A percentile compares a stretch with the other conserved stretches of the same genome.
Evolutionary conservation across 768 basidiomycete species (phyloP).

Genomic region (Hydnomerulius pinastri): DNA sequence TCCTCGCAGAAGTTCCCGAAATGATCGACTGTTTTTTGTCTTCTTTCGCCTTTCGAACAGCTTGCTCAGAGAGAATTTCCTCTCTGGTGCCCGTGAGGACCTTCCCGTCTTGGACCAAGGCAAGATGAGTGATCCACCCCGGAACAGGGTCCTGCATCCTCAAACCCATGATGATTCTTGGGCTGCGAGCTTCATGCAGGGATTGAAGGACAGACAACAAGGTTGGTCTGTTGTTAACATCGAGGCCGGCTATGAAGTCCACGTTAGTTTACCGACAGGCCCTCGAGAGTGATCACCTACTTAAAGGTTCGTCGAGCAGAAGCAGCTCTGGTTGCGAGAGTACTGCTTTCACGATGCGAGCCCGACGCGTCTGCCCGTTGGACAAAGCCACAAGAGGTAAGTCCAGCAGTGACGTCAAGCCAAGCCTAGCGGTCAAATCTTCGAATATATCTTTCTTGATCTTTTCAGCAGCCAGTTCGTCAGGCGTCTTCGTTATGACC

Average conservation of each 20-base stretch:
- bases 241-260: constrained; percentile 69
- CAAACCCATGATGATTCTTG: constrained; percentile 66
- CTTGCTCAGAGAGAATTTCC: constrained; percentile 39
- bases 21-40: neutral
- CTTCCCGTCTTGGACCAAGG: constrained; percentile 48
- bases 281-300: constrained; percentile 41
- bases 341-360: constrained; percentile 79
- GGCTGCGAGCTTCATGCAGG: constrained; percentile 48
- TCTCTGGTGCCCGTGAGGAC: constrained; percentile 55
- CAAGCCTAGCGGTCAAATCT: constrained; percentile 54
- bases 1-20: neutral
- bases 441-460: constrained; percentile 45
- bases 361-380: constrained; percentile 90
- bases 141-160: constrained; percentile 74
- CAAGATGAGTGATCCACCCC: constrained; percentile 71
- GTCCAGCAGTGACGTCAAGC: constrained; percentile 66
- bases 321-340: constrained; percentile 70
- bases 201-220: constrained; percentile 56
- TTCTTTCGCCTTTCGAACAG: constrained; percentile 6
- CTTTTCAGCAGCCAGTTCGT: constrained; percentile 27
- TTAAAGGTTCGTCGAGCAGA: constrained; percentile 90
- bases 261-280: neutral
- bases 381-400: constrained; percentile 83
- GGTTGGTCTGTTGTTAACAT: constrained; percentile 56
- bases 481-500: constrained; percentile 19